phyloP scores from a whole-genome alignment of 768 basidiomycete genomes.

The Lentinus brumalis region DNA sequence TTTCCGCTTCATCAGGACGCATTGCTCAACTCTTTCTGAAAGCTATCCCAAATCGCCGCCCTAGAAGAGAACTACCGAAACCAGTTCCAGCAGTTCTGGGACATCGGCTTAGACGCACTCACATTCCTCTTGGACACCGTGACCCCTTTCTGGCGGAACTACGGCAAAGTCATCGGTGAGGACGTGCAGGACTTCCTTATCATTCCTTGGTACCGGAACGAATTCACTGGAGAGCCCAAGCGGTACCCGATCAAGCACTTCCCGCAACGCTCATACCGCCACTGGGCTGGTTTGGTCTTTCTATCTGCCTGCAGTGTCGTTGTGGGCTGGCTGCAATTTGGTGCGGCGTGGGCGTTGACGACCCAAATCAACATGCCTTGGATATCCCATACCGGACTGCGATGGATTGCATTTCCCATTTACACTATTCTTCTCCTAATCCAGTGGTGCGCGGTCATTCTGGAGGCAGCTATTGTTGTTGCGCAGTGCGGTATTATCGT shows the following conservation, averaged over 20 bases:
- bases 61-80: conserved; percentile 80
- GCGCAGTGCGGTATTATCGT: conserved; percentile 58
- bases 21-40: conserved; percentile 3
- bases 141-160: conserved; percentile 79
- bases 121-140: conserved; percentile 77
- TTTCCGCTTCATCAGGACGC: not conserved
- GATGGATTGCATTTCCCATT: conserved; percentile 64
- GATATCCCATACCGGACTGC: conserved; percentile 61
- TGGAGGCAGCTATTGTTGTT: conserved; percentile 58
- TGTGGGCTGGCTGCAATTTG: conserved; percentile 55
- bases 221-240: conserved; percentile 78
- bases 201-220: conserved; percentile 80
- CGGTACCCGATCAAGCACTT: conserved; percentile 60
- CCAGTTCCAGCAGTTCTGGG: conserved; percentile 81
- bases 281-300: conserved; percentile 64
- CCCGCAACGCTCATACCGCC: conserved; percentile 64
- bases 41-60: conserved; percentile 72
- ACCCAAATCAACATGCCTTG: conserved; percentile 56
- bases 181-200: conserved; percentile 82
- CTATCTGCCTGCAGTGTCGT: conserved; percentile 52
- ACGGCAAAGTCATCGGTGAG: conserved; percentile 80
- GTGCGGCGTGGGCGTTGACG: conserved; percentile 58
- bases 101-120: conserved; percentile 75
- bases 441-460: conserved; percentile 66
- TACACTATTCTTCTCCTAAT: conserved; percentile 66